Conservation (phyloP, 164 flowering plant species). For the Kingdonia uniflora region DNA sequence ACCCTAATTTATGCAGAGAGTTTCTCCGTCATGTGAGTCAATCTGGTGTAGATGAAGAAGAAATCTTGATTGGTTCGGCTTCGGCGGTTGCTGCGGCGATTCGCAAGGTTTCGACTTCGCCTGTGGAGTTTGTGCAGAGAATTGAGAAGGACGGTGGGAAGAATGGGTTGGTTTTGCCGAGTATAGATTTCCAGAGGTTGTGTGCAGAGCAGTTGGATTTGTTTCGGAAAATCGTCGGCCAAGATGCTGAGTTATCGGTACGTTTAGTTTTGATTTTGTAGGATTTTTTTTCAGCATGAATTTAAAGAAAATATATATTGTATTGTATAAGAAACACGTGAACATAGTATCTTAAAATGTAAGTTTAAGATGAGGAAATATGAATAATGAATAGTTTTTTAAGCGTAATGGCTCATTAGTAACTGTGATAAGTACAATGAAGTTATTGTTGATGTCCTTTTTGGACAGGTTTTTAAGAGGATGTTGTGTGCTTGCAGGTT, state of each 20-base stretch:
- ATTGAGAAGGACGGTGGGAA: constrained; percentile 32
- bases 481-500: constrained; percentile 35
- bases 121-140: constrained; percentile 56
- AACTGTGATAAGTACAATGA: no score
- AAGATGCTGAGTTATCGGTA: constrained; percentile 59
- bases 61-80: constrained; percentile 46
- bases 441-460: no score
- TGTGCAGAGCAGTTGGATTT: constrained; percentile 74
- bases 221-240: constrained; percentile 60
- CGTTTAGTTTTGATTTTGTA: constrained; percentile 8
- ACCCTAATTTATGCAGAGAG: constrained; percentile 5
- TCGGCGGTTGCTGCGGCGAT: constrained; percentile 62
- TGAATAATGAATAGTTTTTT: no score
- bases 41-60: constrained; percentile 17
- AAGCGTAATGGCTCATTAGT: no score
- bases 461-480: no score
- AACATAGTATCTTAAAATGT: no score
- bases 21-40: constrained; percentile 20
- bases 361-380: no score
- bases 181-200: constrained; percentile 66
- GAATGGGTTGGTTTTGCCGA: constrained; percentile 45
- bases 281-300: not conserved
- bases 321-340: no score
- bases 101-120: constrained; percentile 48
- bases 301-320: no score